phyloP scores from a whole-genome alignment of 352 stramenopile genomes.

The Stephanocyclus meneghinianus region DNA sequence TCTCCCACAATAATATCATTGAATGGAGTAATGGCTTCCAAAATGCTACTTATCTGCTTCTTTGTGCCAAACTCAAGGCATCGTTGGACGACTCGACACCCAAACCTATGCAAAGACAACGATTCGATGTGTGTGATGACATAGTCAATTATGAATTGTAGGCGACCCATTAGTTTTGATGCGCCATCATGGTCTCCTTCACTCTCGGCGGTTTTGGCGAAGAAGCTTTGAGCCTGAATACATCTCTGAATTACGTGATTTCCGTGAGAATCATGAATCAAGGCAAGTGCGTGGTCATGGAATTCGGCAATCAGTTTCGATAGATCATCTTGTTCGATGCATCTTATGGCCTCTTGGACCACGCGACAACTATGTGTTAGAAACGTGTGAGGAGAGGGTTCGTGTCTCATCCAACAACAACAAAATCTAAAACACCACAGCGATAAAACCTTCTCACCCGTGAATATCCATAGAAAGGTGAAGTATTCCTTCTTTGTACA shows the following conservation, averaged over 20 bases:
- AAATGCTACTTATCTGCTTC: slow-evolving; percentile 33
- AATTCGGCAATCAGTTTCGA: slow-evolving; percentile 37
- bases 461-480: slow-evolving; percentile 32
- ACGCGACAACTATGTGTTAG: slow-evolving; percentile 28
- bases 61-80: slow-evolving; percentile 29
- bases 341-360: slow-evolving; percentile 39
- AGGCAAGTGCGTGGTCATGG: slow-evolving; percentile 27
- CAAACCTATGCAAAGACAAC: slow-evolving; percentile 35
- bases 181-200: slow-evolving; percentile 5
- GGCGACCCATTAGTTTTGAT: slow-evolving; percentile 23
- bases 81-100: slow-evolving; percentile 46
- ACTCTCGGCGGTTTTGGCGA: slow-evolving; percentile 12
- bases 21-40: slow-evolving; percentile 34
- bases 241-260: slow-evolving; percentile 52
- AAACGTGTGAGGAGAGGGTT: not conserved
- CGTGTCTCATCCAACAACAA: too few relatives aligned
- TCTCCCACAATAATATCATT: slow-evolving; percentile 30
- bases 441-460: slow-evolving; percentile 24
- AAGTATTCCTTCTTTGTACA: slow-evolving; percentile 32
- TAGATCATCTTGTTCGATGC: slow-evolving; percentile 32
- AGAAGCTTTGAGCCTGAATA: slow-evolving; percentile 40
- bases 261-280: slow-evolving; percentile 39
- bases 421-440: not conserved
- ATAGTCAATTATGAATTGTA: slow-evolving; percentile 48
- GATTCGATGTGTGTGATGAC: slow-evolving; percentile 33